Evolutionary conservation across 192 early-diverging fungal species (phyloP).

Genomic region (Cetraspora pellucida): DNA sequence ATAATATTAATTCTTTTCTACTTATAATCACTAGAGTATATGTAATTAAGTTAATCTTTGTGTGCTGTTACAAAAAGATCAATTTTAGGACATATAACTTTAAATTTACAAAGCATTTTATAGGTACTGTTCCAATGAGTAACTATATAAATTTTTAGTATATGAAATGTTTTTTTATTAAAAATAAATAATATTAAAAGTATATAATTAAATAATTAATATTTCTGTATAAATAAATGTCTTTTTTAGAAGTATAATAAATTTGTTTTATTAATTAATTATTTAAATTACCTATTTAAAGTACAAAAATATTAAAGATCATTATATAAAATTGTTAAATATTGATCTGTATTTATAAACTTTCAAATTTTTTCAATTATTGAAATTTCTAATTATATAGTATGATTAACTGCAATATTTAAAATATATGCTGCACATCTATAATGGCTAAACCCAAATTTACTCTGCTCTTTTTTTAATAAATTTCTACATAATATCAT

Average conservation of each 20-base stretch:
- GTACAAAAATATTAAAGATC: not conserved
- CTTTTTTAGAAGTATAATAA: not conserved
- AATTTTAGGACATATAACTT: not conserved
- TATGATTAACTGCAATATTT: conserved; percentile 24
- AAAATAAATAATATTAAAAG: too few relatives aligned
- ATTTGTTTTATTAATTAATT: conserved; percentile 1
- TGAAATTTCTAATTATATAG: not conserved
- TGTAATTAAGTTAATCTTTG: not conserved
- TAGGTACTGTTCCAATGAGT: not conserved
- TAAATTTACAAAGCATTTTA: conserved; percentile 1
- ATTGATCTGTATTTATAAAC: conserved; percentile 5
- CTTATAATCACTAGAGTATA: not conserved
- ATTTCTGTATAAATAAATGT: not conserved
- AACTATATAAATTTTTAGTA: not conserved
- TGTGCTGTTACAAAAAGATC: not conserved
- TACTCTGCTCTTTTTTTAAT: not conserved
- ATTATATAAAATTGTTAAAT: conserved; percentile 13
- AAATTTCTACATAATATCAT: not conserved
- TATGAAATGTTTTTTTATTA: too few relatives aligned
- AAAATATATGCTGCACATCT: conserved; percentile 15
- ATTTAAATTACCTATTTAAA: too few relatives aligned
- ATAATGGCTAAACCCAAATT: conserved; percentile 8
- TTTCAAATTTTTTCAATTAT: conserved; percentile 6
- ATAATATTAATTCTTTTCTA: not conserved
- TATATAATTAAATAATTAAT: too few relatives aligned